These are phyloP conservation scores for Boletus vinaceobasis DNA, from an alignment of 768 basidiomycete genomes.

Conservation along the genomic window DNA sequence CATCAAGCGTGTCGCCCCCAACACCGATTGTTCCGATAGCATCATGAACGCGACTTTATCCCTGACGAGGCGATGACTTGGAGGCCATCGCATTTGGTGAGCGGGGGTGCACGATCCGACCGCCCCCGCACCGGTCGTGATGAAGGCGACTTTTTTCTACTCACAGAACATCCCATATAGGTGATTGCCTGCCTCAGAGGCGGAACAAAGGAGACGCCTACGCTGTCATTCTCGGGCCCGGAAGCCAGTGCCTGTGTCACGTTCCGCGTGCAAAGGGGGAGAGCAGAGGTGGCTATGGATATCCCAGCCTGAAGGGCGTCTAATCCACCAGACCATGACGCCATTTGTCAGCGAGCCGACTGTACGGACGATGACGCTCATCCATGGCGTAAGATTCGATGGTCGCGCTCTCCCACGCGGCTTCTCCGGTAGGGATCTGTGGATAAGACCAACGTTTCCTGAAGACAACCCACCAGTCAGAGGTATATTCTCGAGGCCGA, in stretches of 20 bases:
- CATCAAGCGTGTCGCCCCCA: conserved; percentile 1
- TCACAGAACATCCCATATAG: too few species aligned
- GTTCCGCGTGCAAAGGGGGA: background rate
- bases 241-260: background rate
- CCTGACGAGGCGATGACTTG: too few species aligned
- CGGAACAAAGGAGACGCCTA: conserved; percentile 1
- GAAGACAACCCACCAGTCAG: too few species aligned
- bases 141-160: background rate
- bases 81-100: too few species aligned
- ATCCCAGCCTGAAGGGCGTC: background rate
- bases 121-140: background rate
- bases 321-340: too few species aligned
- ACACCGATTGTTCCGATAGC: background rate
- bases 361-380: too few species aligned
- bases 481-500: too few species aligned
- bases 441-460: too few species aligned
- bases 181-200: background rate
- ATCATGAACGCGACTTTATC: conserved; percentile 3
- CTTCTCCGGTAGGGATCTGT: too few species aligned
- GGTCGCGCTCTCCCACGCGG: too few species aligned
- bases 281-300: background rate
- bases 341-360: too few species aligned
- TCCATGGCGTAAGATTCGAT: too few species aligned
- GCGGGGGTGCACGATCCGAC: conserved; percentile 1
- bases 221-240: background rate